Evolutionary conservation across 345 rosid genomes (phyloP).

Genomic region (Brassica incana): DNA sequence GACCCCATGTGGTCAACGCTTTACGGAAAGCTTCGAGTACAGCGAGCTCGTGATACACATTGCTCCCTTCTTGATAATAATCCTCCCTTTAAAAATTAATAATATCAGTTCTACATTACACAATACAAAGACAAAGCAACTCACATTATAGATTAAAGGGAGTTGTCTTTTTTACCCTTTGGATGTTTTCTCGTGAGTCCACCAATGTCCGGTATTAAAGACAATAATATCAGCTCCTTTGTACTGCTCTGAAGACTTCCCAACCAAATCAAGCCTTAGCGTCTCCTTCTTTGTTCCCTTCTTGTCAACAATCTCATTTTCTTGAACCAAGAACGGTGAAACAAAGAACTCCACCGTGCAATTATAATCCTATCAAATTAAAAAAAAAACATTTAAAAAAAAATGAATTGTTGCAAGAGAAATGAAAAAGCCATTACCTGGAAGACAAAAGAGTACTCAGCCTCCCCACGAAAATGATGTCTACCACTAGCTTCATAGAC

Average conservation of each 20-base stretch:
- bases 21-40: constrained; percentile 93
- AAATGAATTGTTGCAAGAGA: not conserved
- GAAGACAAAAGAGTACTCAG: constrained; percentile 77
- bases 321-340: constrained; percentile 93
- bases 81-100: constrained; percentile 58
- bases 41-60: constrained; percentile 73
- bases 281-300: constrained; percentile 76
- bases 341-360: constrained; percentile 85
- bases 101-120: constrained; percentile 8
- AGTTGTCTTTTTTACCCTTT: constrained; percentile 55
- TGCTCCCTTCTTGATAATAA: constrained; percentile 97
- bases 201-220: constrained; percentile 98
- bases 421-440: constrained; percentile 41
- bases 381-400: not conserved
- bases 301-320: constrained; percentile 69
- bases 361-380: constrained; percentile 57
- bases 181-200: constrained; percentile 98
- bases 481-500: constrained; percentile 84
- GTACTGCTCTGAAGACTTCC: constrained; percentile 69
- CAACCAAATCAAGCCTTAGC: constrained; percentile 79
- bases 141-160: not conserved
- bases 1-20: constrained; percentile 95
- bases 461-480: constrained; percentile 72
- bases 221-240: constrained; percentile 77
- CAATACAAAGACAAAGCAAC: not conserved